Percentiles rank a stretch among this genome's conserved stretches.
Conservation (phyloP, 345 rosid genomes). For the Linum lewisii region DNA sequence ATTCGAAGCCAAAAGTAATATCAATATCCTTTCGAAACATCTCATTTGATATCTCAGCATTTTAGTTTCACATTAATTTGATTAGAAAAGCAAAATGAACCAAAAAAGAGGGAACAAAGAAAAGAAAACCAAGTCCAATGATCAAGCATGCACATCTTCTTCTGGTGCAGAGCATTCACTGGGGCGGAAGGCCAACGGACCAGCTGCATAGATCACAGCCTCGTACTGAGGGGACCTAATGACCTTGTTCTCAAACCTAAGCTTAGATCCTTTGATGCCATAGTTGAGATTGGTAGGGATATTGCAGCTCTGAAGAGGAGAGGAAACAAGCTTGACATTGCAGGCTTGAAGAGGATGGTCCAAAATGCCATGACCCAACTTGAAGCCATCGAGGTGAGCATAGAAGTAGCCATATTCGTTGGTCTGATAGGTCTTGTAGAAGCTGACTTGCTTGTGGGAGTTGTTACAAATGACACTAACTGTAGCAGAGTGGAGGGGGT, state of each 20-base stretch:
- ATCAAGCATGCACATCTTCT: not conserved
- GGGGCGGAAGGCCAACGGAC: slow-evolving; percentile 86
- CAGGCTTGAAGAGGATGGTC: slow-evolving; percentile 88
- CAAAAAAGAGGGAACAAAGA: too few relatives aligned
- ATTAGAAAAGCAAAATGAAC: too few relatives aligned
- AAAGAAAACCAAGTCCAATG: not conserved
- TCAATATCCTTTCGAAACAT: too few relatives aligned
- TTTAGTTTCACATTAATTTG: too few relatives aligned
- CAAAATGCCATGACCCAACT: slow-evolving; percentile 31
- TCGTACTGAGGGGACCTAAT: slow-evolving; percentile 30
- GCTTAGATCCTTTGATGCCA: slow-evolving; percentile 54
- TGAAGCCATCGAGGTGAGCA: slow-evolving; percentile 51
- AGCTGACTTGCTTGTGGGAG: slow-evolving; percentile 37
- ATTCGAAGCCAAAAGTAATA: too few relatives aligned
- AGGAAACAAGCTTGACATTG: slow-evolving; percentile 62
- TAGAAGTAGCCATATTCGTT: slow-evolving; percentile 57
- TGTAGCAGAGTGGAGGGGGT: slow-evolving; percentile 57
- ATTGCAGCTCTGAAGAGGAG: slow-evolving; percentile 54
- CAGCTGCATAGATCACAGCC: slow-evolving; percentile 63
- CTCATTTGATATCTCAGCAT: too few relatives aligned
- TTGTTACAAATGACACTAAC: slow-evolving; percentile 71
- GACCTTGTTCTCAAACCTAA: slow-evolving; percentile 48
- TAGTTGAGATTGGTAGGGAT: slow-evolving; percentile 59
- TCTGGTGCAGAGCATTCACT: slow-evolving; percentile 38
- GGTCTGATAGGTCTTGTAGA: slow-evolving; percentile 56